Conservation (phyloP, 169 alveolate species). For the Cryptosporidium viatorum region DNA sequence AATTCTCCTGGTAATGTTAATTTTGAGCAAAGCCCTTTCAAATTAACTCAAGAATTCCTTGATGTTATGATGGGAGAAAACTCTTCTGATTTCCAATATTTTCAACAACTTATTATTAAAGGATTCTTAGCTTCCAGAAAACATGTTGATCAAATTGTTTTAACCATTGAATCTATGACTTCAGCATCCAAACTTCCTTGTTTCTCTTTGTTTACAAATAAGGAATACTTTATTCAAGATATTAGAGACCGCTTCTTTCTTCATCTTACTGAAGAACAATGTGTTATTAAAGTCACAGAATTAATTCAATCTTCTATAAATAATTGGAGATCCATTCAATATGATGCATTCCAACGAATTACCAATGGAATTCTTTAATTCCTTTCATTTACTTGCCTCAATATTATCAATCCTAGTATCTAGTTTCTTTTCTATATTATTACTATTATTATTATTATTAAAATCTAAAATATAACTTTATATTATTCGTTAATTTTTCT, state of each 20-base stretch:
- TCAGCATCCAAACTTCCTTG: slow-evolving; percentile 91
- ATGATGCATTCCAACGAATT: slow-evolving; percentile 94
- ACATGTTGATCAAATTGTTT: slow-evolving; percentile 88
- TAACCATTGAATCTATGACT: slow-evolving; percentile 91
- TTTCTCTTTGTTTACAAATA: slow-evolving; percentile 86
- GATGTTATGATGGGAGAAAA: slow-evolving; percentile 94
- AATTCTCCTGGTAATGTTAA: slow-evolving; percentile 96
- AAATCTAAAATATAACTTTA: neutral
- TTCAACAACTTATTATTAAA: slow-evolving; percentile 85
- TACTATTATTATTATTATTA: neutral
- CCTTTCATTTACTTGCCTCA: neutral
- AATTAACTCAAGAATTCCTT: slow-evolving; percentile 94
- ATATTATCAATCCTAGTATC: neutral
- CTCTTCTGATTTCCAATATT: slow-evolving; percentile 90
- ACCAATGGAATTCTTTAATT: slow-evolving; percentile 92
- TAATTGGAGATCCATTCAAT: slow-evolving; percentile 94
- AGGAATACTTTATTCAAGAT: slow-evolving; percentile 54
- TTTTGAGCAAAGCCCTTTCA: slow-evolving; percentile 96
- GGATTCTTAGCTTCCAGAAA: slow-evolving; percentile 88
- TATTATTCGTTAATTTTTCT: too few species aligned
- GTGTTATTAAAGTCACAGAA: slow-evolving; percentile 87
- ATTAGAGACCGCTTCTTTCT: slow-evolving; percentile 79
- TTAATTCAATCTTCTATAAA: slow-evolving; percentile 90
- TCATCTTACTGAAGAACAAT: slow-evolving; percentile 82
- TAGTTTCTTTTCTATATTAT: neutral